A percentile compares a stretch with the other conserved stretches of the same genome.
Evolutionary conservation across 129 eudicot species (phyloP).

Genomic region (Arctium lappa): DNA sequence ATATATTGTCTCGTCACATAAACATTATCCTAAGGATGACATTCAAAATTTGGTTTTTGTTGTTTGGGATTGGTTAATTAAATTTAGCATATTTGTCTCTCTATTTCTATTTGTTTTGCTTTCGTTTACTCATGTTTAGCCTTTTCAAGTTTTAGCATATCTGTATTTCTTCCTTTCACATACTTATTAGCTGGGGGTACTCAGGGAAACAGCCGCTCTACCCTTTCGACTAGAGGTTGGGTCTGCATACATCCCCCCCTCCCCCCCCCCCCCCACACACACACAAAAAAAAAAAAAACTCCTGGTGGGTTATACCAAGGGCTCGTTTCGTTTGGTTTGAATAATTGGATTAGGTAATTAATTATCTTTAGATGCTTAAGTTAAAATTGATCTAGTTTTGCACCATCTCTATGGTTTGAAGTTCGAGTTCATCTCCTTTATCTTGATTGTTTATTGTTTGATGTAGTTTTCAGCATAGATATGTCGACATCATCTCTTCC

Average conservation of each 20-base stretch:
- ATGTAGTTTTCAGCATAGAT: constrained; percentile 11
- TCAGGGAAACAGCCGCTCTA: no score
- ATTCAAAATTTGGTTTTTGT: background rate
- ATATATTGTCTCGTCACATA: background rate
- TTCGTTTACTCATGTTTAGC: no score
- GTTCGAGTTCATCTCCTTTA: background rate
- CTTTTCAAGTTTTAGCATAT: no score
- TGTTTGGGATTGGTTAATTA: no score
- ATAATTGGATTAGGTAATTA: no score
- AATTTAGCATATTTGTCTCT: no score
- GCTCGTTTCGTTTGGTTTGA: no score
- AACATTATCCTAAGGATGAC: background rate
- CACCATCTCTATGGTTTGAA: background rate
- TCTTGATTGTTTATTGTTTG: background rate
- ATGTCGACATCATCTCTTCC: constrained; percentile 57
- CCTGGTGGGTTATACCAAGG: no score
- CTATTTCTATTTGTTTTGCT: background rate
- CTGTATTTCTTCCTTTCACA: background rate
- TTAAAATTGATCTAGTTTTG: background rate
- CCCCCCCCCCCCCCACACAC: no score
- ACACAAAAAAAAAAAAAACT: no score
- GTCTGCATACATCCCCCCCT: background rate
- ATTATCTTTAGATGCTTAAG: background rate
- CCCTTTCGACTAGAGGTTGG: no score
- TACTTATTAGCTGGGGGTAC: background rate